phyloP scores from a whole-genome alignment of 768 basidiomycete species.

The Saitozyma podzolica region DNA sequence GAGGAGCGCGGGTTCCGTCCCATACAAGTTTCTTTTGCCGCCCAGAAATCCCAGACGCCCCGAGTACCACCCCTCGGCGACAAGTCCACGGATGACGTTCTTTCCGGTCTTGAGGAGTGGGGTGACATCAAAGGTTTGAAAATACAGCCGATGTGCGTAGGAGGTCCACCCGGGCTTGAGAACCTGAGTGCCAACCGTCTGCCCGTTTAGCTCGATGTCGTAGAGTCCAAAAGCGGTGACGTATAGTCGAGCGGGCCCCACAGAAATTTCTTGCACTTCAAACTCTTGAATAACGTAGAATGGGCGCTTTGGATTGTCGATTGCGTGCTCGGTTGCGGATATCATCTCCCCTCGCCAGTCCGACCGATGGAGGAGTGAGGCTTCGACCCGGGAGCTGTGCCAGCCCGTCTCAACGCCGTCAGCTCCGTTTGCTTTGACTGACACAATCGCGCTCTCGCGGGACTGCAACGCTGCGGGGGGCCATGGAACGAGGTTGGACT shows the following conservation, averaged over 20 bases:
- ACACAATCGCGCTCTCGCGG: constrained; percentile 16
- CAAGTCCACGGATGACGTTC: constrained; percentile 17
- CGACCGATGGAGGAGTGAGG: constrained; percentile 13
- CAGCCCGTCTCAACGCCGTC: constrained; percentile 4
- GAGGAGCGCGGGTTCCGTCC: constrained; percentile 30
- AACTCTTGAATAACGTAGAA: constrained; percentile 22
- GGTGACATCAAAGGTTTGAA: constrained; percentile 34
- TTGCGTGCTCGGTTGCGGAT: background rate
- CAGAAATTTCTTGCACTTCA: background rate
- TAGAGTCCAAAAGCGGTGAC: constrained; percentile 40
- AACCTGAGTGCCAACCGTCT: constrained; percentile 27
- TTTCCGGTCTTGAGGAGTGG: constrained; percentile 6
- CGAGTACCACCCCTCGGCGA: constrained; percentile 25
- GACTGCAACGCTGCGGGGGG: constrained; percentile 20
- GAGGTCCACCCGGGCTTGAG: constrained; percentile 39
- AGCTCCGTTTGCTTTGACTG: constrained; percentile 12
- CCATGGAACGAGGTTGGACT: constrained; percentile 29
- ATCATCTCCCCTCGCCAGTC: constrained; percentile 28
- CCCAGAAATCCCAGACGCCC: constrained; percentile 10
- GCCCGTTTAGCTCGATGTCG: constrained; percentile 35
- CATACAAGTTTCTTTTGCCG: constrained; percentile 22
- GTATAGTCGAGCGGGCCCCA: constrained; percentile 26
- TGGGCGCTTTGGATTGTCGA: constrained; percentile 21
- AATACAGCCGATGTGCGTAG: constrained; percentile 39
- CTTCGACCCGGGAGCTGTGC: constrained; percentile 17